Conservation (phyloP, 352 stramenopile genomes). For the Phytopythium oedochilum region DNA sequence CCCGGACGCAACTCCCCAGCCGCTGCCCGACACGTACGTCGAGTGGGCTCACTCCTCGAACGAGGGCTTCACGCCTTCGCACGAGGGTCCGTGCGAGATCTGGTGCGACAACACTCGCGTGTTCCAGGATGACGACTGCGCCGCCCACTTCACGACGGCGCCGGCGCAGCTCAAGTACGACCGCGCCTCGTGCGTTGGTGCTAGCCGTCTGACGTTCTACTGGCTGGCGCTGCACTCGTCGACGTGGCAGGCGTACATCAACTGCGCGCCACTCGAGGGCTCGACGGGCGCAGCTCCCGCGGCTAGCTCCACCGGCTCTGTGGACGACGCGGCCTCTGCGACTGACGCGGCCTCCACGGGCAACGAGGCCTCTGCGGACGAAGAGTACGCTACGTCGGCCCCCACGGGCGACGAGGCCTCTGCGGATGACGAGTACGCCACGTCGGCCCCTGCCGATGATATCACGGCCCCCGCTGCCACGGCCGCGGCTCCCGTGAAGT, state of each 20-base stretch:
- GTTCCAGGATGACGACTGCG: constrained; percentile 28
- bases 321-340: neutral
- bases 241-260: constrained; percentile 29
- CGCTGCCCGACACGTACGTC: constrained; percentile 18
- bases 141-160: constrained; percentile 16
- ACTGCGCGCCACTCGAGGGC: constrained; percentile 18
- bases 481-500: neutral
- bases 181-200: constrained; percentile 11
- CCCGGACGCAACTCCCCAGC: constrained; percentile 16
- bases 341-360: too few relatives aligned
- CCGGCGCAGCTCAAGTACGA: constrained; percentile 24
- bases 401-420: constrained; percentile 9
- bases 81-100: constrained; percentile 31
- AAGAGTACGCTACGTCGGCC: constrained; percentile 9
- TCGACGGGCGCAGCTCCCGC: constrained; percentile 9
- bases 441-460: constrained; percentile 10
- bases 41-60: constrained; percentile 28
- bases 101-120: constrained; percentile 33
- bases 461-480: constrained; percentile 8
- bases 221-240: constrained; percentile 29
- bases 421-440: constrained; percentile 9
- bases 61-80: constrained; percentile 21
- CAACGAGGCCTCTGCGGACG: neutral
- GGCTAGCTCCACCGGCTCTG: constrained; percentile 8
- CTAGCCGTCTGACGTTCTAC: constrained; percentile 19